phyloP scores from a whole-genome alignment of 2,329 filamentous ascomycete genomes.

The Metarhizium sp. region DNA sequence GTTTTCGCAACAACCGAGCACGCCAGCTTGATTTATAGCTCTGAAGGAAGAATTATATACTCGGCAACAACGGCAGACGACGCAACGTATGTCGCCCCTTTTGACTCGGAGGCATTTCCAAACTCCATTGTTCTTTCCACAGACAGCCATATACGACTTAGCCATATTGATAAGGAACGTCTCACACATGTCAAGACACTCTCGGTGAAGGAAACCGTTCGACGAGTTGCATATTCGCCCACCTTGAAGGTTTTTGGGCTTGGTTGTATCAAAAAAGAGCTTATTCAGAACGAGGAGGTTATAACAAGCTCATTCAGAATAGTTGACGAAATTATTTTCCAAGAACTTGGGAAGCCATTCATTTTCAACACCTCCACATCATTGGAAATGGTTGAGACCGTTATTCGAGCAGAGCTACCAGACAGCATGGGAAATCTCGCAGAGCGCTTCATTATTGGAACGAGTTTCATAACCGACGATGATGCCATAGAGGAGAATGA shows the following conservation, averaged over 20 bases:
- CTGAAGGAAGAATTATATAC: slow-evolving; percentile 80
- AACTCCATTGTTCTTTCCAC: slow-evolving; percentile 75
- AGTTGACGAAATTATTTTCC: slow-evolving; percentile 84
- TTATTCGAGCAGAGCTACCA: slow-evolving; percentile 66
- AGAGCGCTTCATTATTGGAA: slow-evolving; percentile 88
- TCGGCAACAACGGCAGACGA: slow-evolving; percentile 88
- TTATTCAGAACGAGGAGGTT: slow-evolving; percentile 62
- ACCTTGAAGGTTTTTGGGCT: slow-evolving; percentile 74
- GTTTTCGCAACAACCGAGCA: slow-evolving; percentile 93
- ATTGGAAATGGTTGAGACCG: slow-evolving; percentile 72
- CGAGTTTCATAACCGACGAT: slow-evolving; percentile 62
- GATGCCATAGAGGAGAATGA: slow-evolving; percentile 37
- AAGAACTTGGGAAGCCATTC: slow-evolving; percentile 62
- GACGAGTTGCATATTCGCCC: slow-evolving; percentile 77
- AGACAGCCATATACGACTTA: slow-evolving; percentile 65
- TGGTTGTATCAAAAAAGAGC: slow-evolving; percentile 69
- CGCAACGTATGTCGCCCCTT: slow-evolving; percentile 70
- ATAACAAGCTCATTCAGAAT: slow-evolving; percentile 76
- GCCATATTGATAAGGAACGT: slow-evolving; percentile 71
- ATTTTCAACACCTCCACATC: slow-evolving; percentile 39
- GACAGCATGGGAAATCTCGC: slow-evolving; percentile 44
- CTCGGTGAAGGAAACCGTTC: slow-evolving; percentile 70
- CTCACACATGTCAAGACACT: slow-evolving; percentile 83
- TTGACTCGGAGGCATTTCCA: slow-evolving; percentile 74
- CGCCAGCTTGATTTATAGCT: slow-evolving; percentile 84